Base-by-base conservation (phyloP, 1,139 yeast species). In the Yamadazyma buinensis region DNA sequence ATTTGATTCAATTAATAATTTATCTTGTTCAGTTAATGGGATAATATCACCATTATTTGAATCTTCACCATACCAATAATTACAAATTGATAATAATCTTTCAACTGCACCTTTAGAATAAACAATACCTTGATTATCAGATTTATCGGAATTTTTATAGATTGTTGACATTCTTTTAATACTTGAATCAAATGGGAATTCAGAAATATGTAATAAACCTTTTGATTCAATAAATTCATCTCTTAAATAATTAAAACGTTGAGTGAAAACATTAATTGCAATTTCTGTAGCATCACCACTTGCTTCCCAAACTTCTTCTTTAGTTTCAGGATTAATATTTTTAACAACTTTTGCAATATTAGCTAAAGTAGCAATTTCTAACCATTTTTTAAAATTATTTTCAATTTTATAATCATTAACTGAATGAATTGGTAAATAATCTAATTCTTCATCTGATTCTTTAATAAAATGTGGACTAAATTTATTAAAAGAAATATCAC, bases 91-190 rank as follows among this genome's bases (percentile, higher is more conserved):
- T 32, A 75, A 49, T 19, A 75, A 49, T 21, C 71, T 53, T 47
- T 75, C 80, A 6, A 76, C 77, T 0, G 80, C 80, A 40, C 80
- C 80, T 45, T 75, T 75, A 21, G 74, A 64, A 40, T 66, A 59
- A 21, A 72, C 55, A 21, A 46, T 30, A 17, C 44, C 31, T 15
- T 37, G 38, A 3, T 37, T 55, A 17, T 17, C 19, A 5, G 5
- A 5, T 11, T 41, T 33, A 2, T 38, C 44, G 5, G 43, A 39
- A 12, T 53, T 40, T 15, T 54, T 46, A 40, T 68, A 66, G n/a
- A 71, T 51, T 1, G 69, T 64, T 2, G 75, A 66, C 77, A 71
- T 71, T 42, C 73, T 55, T 51, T 71, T 71, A 38, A 61, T 57
- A 17, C 63, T 51, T n/a, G 64, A 58, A 43, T 61, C 67, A 33